Evolutionary conservation across 2,329 filamentous ascomycete species (phyloP), one percentile per base, ranked within the genome.

Genomic region (Exophiala phaeomuriformis): DNA sequence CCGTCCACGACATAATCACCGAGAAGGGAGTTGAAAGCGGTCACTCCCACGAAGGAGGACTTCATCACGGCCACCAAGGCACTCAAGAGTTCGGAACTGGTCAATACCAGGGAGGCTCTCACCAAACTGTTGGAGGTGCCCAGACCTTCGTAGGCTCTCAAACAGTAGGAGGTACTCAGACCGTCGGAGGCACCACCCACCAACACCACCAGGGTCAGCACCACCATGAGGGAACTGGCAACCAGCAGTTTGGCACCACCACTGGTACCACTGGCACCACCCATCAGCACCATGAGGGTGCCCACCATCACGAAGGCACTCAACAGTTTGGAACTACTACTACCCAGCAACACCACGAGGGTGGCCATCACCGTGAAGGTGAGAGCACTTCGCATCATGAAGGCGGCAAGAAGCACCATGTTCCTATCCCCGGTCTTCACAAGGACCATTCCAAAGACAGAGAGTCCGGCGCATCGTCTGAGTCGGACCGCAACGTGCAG

Each of bases 391-490:
- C 8, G 6, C 39, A 41, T 27, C 39, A 41, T 28, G 39, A 41
- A n/a, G 10, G 49, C 19, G 12, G 31, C 19, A 5, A 42, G 35
- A 8, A 33, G 12, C 8, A 40, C 30, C 47, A 42, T 35, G 6
- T 35, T 10, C 33, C 33, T 35, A 35, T 35, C 46, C 48, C 45
- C 33, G 39, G 19, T 19, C 48, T 48, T 39, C 49, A 46, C 28
- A 37, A 51, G 40, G 27, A 37, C 12, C 12, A 33, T 41, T 30
- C 32, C 8, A 30, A 50, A 28, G 46, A 46, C 39, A 52, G 33
- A 30, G 33, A 53, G 8, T 29, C 19, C 35, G 39, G 29, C 30
- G 4, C 27, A 4, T 5, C 42, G 33, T 10, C 27, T 10, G 52
- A 47, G 7, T 37, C 49, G 2, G 27, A 33, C 33, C 10, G 12